These are phyloP conservation scores for Aaosphaeria arxii DNA, from an alignment of 2,329 filamentous ascomycete species.

Conservation along the genomic window DNA sequence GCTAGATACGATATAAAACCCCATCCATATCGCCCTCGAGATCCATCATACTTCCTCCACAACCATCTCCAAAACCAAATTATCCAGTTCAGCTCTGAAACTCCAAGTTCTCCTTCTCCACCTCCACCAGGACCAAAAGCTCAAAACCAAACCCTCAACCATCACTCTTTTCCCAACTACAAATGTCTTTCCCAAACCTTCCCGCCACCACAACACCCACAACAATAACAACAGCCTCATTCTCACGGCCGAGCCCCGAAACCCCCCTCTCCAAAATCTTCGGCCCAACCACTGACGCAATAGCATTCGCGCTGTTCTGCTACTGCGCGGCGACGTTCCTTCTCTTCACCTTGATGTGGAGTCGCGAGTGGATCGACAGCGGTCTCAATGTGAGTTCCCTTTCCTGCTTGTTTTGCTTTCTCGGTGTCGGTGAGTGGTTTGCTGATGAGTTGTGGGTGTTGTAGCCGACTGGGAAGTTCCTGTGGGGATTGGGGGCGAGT, in stretches of 20 bases:
- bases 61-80: too few relatives aligned
- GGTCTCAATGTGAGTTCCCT: not conserved
- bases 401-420: not conserved
- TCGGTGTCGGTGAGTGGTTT: not conserved
- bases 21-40: too few relatives aligned
- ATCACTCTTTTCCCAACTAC: too few relatives aligned
- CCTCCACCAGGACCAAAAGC: too few relatives aligned
- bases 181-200: not conserved
- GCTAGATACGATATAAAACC: too few relatives aligned
- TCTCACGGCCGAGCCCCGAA: not conserved
- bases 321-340: not conserved
- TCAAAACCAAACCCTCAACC: too few relatives aligned
- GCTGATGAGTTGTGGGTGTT: not conserved
- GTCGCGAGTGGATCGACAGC: not conserved
- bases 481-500: not conserved
- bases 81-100: too few relatives aligned
- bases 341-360: not conserved
- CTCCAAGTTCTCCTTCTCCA: too few relatives aligned
- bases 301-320: not conserved
- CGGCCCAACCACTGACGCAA: not conserved
- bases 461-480: not conserved
- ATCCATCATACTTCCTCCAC: too few relatives aligned
- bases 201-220: not conserved
- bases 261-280: not conserved
- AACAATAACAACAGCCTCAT: not conserved